Evolutionary conservation across 2,329 filamentous ascomycete genomes (phyloP).

Genomic region (Geosmithia putterillii): DNA sequence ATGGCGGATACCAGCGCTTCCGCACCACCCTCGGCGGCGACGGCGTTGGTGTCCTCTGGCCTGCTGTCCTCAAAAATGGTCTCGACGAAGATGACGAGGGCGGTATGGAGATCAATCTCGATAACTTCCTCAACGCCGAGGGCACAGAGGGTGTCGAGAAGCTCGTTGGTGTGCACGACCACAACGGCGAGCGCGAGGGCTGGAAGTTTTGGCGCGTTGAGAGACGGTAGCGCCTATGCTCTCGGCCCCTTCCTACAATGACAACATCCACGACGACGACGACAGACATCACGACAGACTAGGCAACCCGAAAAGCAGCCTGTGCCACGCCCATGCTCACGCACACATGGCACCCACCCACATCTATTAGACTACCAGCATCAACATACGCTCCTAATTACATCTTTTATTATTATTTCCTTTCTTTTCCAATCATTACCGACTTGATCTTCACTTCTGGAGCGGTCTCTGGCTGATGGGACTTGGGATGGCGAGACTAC

Average conservation of each 20-base stretch:
- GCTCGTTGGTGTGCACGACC: slow-evolving; percentile 68
- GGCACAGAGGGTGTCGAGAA: slow-evolving; percentile 77
- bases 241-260: neutral
- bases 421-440: no score
- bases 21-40: slow-evolving; percentile 85
- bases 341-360: no score
- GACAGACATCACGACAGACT: no score
- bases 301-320: no score
- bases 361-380: no score
- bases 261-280: no score
- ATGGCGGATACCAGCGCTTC: slow-evolving; percentile 72
- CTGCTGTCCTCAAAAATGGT: slow-evolving; percentile 78
- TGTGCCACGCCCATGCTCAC: neutral
- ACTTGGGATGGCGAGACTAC: no score
- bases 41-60: slow-evolving; percentile 88
- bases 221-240: slow-evolving; percentile 13
- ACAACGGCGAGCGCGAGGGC: slow-evolving; percentile 57
- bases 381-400: no score
- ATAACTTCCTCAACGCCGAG: slow-evolving; percentile 68
- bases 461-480: no score
- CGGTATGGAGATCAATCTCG: slow-evolving; percentile 85
- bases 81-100: slow-evolving; percentile 66
- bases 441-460: no score
- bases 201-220: slow-evolving; percentile 80
- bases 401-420: no score